Base-by-base conservation (phyloP, 2,329 filamentous ascomycete genomes). In the Aphanoascus verrucosus region DNA sequence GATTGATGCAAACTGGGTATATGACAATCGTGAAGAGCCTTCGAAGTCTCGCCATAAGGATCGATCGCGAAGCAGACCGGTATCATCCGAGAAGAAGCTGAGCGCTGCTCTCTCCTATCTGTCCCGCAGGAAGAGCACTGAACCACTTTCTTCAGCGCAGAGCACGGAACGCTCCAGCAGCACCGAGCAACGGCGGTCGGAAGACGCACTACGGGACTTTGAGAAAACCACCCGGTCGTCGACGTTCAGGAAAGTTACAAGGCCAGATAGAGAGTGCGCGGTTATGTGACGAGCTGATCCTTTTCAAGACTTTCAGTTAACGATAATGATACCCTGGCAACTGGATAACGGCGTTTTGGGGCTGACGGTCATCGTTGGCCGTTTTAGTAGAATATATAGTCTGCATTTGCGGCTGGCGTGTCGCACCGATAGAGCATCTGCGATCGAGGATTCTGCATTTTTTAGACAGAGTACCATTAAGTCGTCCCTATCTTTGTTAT, bases 181-280 rank as follows among this genome's bases (percentile, higher is more conserved):
- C 11, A 15, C 8, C 5, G 32, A 46, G n/a, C 37, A 52, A 20
- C 37, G 42, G 42, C 32, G n/a, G 14, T 45, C 43, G 12, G 50
- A 45, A 41, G 50, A 45, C 12, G 23, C 37, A 17, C 32, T 17
- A 7, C 11, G 31, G 1, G 40, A 28, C 8, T 14, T 42, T 34
- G 41, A 37, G 12, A 45, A 15, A n/a, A n/a, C 14, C 6, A 31
- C 19, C 14, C 12, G 40, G 20, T 28, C 48, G 32, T 32, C 32
- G 15, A n/a, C 20, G 17, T 34, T 32, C 12, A 55, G 48, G 28
- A 49, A 43, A 12, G 43, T 19, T 9, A 47, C 41, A 34, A 32
- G 38, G 34, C 53, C 49, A 12, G 53, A 55, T 38, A 49, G 53
- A 11, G 53, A 55, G 31, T 55, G 53, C 38, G 42, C 48, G 19